Conservation (phyloP, 2,329 filamentous ascomycete genomes). For the Ophiognomonia clavigignenti-juglandacearum region DNA sequence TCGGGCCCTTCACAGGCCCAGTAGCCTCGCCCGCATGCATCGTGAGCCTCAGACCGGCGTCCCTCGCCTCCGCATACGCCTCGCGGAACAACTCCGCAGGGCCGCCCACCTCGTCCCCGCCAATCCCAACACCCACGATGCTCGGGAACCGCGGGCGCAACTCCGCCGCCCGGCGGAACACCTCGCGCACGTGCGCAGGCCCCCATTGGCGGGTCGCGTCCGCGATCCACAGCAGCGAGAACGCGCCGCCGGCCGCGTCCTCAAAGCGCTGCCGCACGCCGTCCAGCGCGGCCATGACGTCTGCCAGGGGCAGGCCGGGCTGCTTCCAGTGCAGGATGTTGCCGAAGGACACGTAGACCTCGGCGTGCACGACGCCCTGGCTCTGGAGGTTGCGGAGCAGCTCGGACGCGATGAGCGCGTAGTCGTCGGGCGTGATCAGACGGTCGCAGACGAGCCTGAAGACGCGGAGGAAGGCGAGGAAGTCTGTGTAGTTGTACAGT, state of each 20-base stretch:
- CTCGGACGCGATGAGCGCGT: slow-evolving; percentile 12
- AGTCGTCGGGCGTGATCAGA: slow-evolving; percentile 14
- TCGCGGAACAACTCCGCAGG: slow-evolving; percentile 14
- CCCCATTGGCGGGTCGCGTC: slow-evolving; percentile 15
- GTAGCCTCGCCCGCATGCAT: slow-evolving; percentile 17
- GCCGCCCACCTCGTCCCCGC: slow-evolving; percentile 14
- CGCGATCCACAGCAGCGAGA: slow-evolving; percentile 15
- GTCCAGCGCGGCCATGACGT: slow-evolving; percentile 16
- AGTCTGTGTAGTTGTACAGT: slow-evolving; percentile 15
- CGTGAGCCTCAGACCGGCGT: slow-evolving; percentile 16
- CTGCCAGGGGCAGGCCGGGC: slow-evolving; percentile 11
- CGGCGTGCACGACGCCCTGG: slow-evolving; percentile 16
- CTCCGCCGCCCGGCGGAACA: slow-evolving; percentile 13
- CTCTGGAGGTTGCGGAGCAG: slow-evolving; percentile 12
- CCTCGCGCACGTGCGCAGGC: slow-evolving; percentile 4
- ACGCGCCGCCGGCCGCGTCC: not conserved
- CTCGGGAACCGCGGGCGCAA: slow-evolving; percentile 10
- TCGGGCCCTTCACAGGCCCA: slow-evolving; percentile 12
- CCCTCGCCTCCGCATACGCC: slow-evolving; percentile 10
- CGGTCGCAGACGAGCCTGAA: slow-evolving; percentile 16
- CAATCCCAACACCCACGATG: slow-evolving; percentile 17
- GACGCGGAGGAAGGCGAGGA: slow-evolving; percentile 13
- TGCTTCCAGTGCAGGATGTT: slow-evolving; percentile 17
- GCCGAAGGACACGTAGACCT: slow-evolving; percentile 17
- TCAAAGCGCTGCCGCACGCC: slow-evolving; percentile 4